phyloP scores from a whole-genome alignment of 345 rosid genomes.

The Corymbia maculata region DNA sequence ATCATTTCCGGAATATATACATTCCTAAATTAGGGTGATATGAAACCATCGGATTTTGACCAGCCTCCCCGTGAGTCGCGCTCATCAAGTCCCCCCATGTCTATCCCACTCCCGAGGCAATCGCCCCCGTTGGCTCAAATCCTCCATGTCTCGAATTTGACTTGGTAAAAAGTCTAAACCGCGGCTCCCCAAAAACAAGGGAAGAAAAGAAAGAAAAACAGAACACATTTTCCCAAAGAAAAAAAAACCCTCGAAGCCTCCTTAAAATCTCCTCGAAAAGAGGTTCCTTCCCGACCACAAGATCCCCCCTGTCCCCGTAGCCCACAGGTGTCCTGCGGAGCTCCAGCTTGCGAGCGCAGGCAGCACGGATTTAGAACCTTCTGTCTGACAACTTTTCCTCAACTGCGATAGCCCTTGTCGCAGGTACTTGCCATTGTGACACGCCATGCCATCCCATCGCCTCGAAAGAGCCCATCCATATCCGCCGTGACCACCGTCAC shows the following conservation, averaged over 20 bases:
- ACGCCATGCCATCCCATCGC: background rate
- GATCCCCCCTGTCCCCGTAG: background rate
- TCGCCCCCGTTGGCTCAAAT: background rate
- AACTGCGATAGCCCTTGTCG: too few relatives aligned
- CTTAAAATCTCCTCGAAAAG: background rate
- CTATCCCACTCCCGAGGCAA: background rate
- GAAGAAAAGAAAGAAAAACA: too few relatives aligned
- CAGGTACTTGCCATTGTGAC: background rate
- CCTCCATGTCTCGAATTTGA: background rate
- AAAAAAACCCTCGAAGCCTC: background rate
- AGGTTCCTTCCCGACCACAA: background rate
- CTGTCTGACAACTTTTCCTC: too few relatives aligned
- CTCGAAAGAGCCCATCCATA: background rate
- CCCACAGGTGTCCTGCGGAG: background rate
- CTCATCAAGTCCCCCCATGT: background rate
- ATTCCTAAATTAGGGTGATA: background rate
- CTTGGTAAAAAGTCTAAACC: background rate
- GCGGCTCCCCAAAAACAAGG: background rate
- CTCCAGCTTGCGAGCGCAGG: too few relatives aligned
- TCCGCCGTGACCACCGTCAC: background rate
- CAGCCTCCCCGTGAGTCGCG: background rate
- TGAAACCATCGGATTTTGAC: fast-evolving
- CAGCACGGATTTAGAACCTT: too few relatives aligned
- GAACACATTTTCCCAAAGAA: background rate
- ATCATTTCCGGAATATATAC: fast-evolving